Conservation (phyloP, 495 filamentous ascomycete species). For the Paragyromitra xinjiangensis region DNA sequence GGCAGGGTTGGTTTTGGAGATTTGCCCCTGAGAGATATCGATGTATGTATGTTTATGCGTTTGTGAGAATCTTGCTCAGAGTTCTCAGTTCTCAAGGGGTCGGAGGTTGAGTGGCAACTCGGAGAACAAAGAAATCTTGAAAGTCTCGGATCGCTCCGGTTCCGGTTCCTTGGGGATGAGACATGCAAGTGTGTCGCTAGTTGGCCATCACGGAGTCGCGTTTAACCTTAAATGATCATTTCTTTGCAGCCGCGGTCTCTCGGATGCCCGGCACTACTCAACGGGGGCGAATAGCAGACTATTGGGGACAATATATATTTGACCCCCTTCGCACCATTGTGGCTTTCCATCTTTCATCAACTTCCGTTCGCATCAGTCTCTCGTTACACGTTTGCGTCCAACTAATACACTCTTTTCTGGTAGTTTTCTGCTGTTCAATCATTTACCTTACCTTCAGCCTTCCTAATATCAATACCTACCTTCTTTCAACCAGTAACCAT, state of each 20-base stretch:
- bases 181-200: background rate
- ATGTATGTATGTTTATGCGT: no score
- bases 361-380: background rate
- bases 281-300: background rate
- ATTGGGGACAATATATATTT: background rate
- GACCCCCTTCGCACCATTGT: background rate
- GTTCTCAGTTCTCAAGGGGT: no score
- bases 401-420: background rate
- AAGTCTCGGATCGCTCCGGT: background rate
- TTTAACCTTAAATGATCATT: slow-evolving; percentile 15
- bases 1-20: background rate
- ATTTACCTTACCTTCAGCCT: slow-evolving; percentile 3
- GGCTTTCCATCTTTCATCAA: background rate
- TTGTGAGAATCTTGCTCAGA: no score
- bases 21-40: background rate
- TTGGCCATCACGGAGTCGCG: no score
- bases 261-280: slow-evolving; percentile 3
- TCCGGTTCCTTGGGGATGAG: background rate
- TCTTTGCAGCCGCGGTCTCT: background rate
- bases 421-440: slow-evolving; percentile 2
- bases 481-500: background rate
- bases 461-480: background rate
- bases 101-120: background rate
- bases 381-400: background rate
- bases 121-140: background rate